These are phyloP conservation scores for Exophiala alcalophila DNA, from an alignment of 2,329 filamentous ascomycete genomes.

Conservation along the genomic window DNA sequence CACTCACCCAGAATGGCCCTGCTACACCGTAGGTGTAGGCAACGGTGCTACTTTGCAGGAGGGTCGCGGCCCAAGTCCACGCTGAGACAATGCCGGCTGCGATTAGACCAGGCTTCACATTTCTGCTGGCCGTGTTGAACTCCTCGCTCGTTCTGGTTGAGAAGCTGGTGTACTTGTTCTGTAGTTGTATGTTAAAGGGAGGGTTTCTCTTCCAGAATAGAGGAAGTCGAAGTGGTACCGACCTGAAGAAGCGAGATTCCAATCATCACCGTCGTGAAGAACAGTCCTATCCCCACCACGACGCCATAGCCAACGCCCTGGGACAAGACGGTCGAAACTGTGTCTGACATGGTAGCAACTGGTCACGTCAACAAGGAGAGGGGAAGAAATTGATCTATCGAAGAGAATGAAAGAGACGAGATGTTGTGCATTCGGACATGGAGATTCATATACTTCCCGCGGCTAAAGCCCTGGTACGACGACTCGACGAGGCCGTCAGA, in stretches of 20 bases:
- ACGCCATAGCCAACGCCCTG: constrained; percentile 49
- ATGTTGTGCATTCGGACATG: background rate
- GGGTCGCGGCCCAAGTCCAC: constrained; percentile 65
- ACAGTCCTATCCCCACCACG: constrained; percentile 50
- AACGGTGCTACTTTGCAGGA: constrained; percentile 69
- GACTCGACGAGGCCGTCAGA: too few species aligned
- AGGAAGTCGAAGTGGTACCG: too few species aligned
- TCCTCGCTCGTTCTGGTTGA: constrained; percentile 83
- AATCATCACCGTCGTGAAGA: constrained; percentile 46
- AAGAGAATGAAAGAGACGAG: background rate
- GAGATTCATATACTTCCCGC: constrained; percentile 9
- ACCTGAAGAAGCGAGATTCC: constrained; percentile 40
- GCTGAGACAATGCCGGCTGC: constrained; percentile 75
- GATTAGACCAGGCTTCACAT: constrained; percentile 83
- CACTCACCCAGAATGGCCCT: constrained; percentile 56
- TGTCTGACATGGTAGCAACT: constrained; percentile 17
- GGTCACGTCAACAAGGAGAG: background rate
- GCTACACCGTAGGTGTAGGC: constrained; percentile 73
- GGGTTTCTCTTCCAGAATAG: too few species aligned
- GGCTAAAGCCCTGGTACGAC: too few species aligned
- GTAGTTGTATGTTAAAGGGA: background rate
- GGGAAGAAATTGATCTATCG: too few species aligned
- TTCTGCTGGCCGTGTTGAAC: constrained; percentile 83
- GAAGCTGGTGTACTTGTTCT: constrained; percentile 24
- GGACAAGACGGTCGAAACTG: constrained; percentile 15